Percentiles rank a stretch among this genome's conserved stretches.
Evolutionary conservation across 805 yeast genomes (phyloP).

Genomic region (Sugiyamaella boreocaroliniensis): DNA sequence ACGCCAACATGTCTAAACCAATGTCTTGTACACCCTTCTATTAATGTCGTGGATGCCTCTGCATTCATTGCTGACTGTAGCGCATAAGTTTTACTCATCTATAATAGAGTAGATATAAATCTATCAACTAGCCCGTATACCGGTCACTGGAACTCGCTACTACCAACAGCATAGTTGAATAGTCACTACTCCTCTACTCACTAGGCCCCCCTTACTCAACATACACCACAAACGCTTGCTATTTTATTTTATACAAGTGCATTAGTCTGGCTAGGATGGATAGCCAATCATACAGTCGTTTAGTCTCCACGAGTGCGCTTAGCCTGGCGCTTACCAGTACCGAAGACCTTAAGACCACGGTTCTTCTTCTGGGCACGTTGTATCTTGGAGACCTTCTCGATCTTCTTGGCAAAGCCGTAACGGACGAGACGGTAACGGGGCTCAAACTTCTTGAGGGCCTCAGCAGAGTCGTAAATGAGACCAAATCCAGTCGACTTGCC

Average conservation of each 20-base stretch:
- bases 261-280: background rate
- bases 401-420: slow-evolving; percentile 94
- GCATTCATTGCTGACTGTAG: too few relatives aligned
- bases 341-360: slow-evolving; percentile 97
- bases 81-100: too few relatives aligned
- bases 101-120: too few relatives aligned
- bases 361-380: slow-evolving; percentile 99
- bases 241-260: background rate
- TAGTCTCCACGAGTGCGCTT: slow-evolving; percentile 38
- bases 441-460: slow-evolving; percentile 97
- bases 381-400: slow-evolving; percentile 97
- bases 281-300: slow-evolving; percentile 4
- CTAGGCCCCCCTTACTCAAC: background rate
- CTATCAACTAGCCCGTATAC: too few relatives aligned
- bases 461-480: slow-evolving; percentile 94
- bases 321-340: slow-evolving; percentile 94
- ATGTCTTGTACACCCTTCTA: background rate
- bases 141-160: too few relatives aligned
- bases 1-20: too few relatives aligned
- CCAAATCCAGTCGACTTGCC: slow-evolving; percentile 99
- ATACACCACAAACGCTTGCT: background rate
- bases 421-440: slow-evolving; percentile 99
- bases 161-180: too few relatives aligned
- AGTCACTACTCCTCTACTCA: background rate
- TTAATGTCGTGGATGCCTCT: too few relatives aligned